Evolutionary conservation across 2,329 filamentous ascomycete species (phyloP), one percentile per base, ranked within the genome.

Genomic region (Penicillium fuscoglaucum): DNA sequence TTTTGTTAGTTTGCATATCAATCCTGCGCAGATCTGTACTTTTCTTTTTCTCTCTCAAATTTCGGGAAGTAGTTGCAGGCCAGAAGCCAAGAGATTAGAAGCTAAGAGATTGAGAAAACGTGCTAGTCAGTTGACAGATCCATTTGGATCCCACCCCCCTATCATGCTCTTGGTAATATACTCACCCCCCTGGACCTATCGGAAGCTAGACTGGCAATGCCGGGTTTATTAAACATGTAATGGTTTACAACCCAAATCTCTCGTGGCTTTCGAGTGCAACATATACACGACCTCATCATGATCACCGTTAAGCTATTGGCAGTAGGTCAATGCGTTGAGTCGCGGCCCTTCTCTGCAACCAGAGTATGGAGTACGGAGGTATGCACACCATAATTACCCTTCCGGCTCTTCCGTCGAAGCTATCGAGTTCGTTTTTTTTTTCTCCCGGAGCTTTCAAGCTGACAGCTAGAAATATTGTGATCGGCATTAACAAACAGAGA

Each of bases 311-410:
- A 62, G 40, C 45, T 57, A 55, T 47, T 60, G 50, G 50, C 24
- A 46, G 39, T 53, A 62, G 64, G 64, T 66, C 64, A 62, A 57
- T 66, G 64, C 64, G 61, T 57, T 19, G 39, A 55, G 59, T 62
- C 60, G 50, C 49, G 59, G 56, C 56, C 58, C 50, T 58, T 57
- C 53, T 49, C 49, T 57, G 52, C 58, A 55, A 55, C 51, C n/a
- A 9, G 55, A 55, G 40, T 48, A 48, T 48, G 29, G 45, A 33
- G 29, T 47, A 33, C 19, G 13, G 13, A 33, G 41, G 35, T 46
- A 66, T 66, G 64, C 65, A 67, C 52, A 63, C 59, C 65, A 65
- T 65, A 65, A 59, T 65, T 65, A 21, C 59, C 65, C 55, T 58
- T 61, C 52, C 44, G 52, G 41, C 37, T 35, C 43, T 53, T 41